These are phyloP conservation scores for Powellomyces hirtus DNA, from an alignment of 192 early-diverging fungal species.

Conservation along the genomic window DNA sequence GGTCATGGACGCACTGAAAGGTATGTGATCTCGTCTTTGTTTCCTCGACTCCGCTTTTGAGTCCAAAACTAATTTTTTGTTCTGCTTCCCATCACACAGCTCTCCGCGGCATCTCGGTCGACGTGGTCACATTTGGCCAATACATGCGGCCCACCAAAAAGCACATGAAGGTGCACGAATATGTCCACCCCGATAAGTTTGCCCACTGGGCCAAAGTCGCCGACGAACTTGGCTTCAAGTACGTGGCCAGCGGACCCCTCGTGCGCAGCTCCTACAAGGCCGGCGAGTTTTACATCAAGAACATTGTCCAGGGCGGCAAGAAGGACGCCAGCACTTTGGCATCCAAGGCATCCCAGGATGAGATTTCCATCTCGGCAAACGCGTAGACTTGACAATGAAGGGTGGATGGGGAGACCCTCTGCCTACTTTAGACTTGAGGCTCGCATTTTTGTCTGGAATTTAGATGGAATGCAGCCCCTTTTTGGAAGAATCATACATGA, in stretches of 20 bases:
- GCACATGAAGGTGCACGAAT: constrained; percentile 96
- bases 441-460: no score
- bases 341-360: no score
- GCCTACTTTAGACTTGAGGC: no score
- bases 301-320: constrained; percentile 33
- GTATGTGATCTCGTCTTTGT: constrained; percentile 30
- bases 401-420: no score
- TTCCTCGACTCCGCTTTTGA: neutral
- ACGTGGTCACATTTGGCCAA: constrained; percentile 96
- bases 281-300: constrained; percentile 94
- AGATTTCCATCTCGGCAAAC: no score
- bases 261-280: constrained; percentile 96
- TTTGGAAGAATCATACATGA: no score
- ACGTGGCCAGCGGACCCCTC: constrained; percentile 92
- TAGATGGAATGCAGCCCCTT: no score
- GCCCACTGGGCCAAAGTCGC: constrained; percentile 83
- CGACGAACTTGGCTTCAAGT: constrained; percentile 84
- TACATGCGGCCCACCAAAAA: constrained; percentile 99
- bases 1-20: constrained; percentile 81
- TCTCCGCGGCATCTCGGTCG: constrained; percentile 77
- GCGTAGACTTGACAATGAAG: no score
- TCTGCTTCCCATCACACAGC: constrained; percentile 37
- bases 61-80: neutral
- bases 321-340: no score
- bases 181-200: constrained; percentile 90